Conservation (phyloP, 176 grass and related monocot species). For the Elaeis guineensis region DNA sequence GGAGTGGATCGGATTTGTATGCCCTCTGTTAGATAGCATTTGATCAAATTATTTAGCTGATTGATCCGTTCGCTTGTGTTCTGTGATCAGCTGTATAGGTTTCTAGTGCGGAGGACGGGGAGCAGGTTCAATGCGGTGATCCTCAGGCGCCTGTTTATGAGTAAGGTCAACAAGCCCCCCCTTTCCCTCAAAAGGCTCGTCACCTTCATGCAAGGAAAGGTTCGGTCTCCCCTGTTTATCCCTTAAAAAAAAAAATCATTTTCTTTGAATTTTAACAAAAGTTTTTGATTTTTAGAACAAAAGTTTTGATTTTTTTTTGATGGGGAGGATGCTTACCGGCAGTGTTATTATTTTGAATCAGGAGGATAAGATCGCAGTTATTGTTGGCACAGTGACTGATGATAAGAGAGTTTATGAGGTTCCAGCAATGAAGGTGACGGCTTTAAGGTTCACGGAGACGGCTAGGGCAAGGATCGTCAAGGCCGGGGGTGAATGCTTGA, state of each 20-base stretch:
- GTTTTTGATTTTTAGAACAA: too few relatives aligned
- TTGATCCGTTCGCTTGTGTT: neutral
- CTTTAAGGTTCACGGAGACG: slow-evolving; percentile 82
- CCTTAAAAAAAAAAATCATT: neutral
- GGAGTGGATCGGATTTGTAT: neutral
- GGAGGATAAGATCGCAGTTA: slow-evolving; percentile 62
- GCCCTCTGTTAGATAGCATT: neutral
- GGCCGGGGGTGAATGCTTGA: slow-evolving; percentile 61
- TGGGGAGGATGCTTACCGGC: neutral
- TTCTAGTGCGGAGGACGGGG: slow-evolving; percentile 77
- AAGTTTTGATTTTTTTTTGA: neutral
- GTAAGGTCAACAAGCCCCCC: slow-evolving; percentile 65
- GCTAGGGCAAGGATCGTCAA: slow-evolving; percentile 61
- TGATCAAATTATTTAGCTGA: too few relatives aligned
- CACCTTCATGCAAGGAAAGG: slow-evolving; percentile 52
- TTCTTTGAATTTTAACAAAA: too few relatives aligned
- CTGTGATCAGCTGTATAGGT: slow-evolving; percentile 55
- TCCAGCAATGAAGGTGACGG: slow-evolving; percentile 61
- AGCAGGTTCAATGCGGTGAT: slow-evolving; percentile 71
- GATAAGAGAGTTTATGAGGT: slow-evolving; percentile 86
- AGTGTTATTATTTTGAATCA: slow-evolving; percentile 1
- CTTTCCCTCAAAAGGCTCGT: slow-evolving; percentile 64
- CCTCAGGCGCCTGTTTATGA: slow-evolving; percentile 78
- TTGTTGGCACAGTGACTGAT: slow-evolving; percentile 56
- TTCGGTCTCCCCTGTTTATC: slow-evolving; percentile 17